These are phyloP conservation scores for Eucalyptus marginata DNA, from an alignment of 345 rosid genomes.

Conservation along the genomic window DNA sequence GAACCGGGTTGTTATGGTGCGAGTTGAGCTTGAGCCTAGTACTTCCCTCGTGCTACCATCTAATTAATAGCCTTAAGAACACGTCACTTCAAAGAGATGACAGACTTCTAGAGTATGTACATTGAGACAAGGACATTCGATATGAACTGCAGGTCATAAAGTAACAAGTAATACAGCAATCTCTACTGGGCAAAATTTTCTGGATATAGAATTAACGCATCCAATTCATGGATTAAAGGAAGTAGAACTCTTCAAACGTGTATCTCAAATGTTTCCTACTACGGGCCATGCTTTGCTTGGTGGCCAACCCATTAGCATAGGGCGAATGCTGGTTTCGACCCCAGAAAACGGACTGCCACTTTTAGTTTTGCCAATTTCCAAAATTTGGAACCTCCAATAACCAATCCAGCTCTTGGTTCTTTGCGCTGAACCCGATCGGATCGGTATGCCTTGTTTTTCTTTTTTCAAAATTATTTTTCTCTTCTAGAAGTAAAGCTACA, in stretches of 20 bases:
- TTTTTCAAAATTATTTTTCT: no score
- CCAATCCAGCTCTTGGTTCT: not conserved
- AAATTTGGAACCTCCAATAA: not conserved
- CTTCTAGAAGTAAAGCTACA: not conserved
- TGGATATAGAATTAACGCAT: not conserved
- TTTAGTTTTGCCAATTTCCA: not conserved
- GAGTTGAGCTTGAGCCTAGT: not conserved
- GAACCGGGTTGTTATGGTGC: accelerated
- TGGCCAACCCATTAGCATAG: not conserved
- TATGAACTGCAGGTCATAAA: not conserved
- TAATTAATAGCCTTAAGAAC: not conserved
- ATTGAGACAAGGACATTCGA: not conserved
- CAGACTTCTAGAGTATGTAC: not conserved
- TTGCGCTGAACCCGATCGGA: not conserved
- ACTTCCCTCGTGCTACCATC: not conserved
- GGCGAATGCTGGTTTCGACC: not conserved
- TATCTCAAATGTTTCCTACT: not conserved
- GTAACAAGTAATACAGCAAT: not conserved
- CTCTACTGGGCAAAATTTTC: not conserved
- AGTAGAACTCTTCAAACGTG: not conserved
- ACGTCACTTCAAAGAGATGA: not conserved
- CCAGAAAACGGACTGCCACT: not conserved
- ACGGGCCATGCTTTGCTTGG: not conserved
- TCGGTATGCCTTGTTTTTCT: not conserved
- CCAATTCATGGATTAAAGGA: not conserved